Evolutionary conservation across 2,329 filamentous ascomycete species (phyloP).

Genomic region (Aspergillus viridinutans): DNA sequence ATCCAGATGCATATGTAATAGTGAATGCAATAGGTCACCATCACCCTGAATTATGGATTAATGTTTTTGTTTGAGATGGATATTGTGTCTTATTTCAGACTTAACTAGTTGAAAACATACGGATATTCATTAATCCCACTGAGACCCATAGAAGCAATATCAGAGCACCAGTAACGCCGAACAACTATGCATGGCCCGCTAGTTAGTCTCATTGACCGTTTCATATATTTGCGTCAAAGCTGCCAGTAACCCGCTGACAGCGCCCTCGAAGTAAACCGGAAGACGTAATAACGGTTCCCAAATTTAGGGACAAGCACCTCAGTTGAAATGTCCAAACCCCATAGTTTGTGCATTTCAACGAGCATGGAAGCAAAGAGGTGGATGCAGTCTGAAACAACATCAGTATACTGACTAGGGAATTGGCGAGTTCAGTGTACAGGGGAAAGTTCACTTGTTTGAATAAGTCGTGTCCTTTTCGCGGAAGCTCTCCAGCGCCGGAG

Average conservation of each 20-base stretch:
- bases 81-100: not conserved
- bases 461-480: slow-evolving; percentile 37
- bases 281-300: not conserved
- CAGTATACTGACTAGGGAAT: not conserved
- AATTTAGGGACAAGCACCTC: not conserved
- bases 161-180: not conserved
- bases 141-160: not conserved
- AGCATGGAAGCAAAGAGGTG: slow-evolving; percentile 42
- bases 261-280: not conserved
- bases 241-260: not conserved
- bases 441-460: slow-evolving; percentile 33
- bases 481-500: slow-evolving; percentile 45
- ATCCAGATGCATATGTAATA: not conserved
- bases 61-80: not conserved
- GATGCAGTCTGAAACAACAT: slow-evolving; percentile 26
- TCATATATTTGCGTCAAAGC: not conserved
- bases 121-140: not conserved
- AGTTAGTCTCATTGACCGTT: not conserved
- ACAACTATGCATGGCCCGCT: not conserved
- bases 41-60: not conserved
- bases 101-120: not conserved
- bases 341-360: slow-evolving; percentile 21
- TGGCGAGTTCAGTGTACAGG: not conserved
- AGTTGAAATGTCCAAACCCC: not conserved
- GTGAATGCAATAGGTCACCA: not conserved